Conservation (phyloP, 1,284 basidiomycete species). For the Ceratobasidium papillatum region DNA sequence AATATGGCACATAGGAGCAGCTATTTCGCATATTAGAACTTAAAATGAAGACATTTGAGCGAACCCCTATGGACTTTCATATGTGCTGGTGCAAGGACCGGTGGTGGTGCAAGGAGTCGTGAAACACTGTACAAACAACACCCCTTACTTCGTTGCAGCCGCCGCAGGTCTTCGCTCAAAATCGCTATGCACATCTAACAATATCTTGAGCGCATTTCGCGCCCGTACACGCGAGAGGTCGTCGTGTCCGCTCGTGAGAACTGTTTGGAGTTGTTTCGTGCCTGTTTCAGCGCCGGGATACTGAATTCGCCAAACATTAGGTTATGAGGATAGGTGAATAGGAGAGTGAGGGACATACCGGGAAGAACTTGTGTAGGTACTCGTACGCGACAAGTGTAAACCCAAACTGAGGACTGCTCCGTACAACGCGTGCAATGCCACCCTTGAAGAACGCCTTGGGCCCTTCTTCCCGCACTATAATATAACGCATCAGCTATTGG, state of each 20-base stretch:
- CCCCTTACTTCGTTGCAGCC: not conserved
- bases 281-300: slow-evolving; percentile 82
- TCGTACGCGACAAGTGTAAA: slow-evolving; percentile 93
- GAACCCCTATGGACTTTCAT: too few relatives aligned
- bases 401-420: slow-evolving; percentile 89
- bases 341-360: slow-evolving; percentile 62
- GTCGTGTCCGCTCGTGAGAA: slow-evolving; percentile 71
- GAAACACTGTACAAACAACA: too few relatives aligned
- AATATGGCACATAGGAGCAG: too few relatives aligned
- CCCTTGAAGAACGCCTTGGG: slow-evolving; percentile 95
- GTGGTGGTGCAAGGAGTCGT: too few relatives aligned
- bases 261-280: slow-evolving; percentile 70
- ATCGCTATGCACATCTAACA: slow-evolving; percentile 84
- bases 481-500: slow-evolving; percentile 28
- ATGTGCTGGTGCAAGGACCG: too few relatives aligned
- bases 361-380: slow-evolving; percentile 78
- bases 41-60: too few relatives aligned
- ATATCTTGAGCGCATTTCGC: slow-evolving; percentile 90
- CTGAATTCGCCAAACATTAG: slow-evolving; percentile 53
- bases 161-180: slow-evolving; percentile 61
- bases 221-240: slow-evolving; percentile 89
- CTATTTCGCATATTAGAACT: too few relatives aligned
- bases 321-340: not conserved
- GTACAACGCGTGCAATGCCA: slow-evolving; percentile 87
- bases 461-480: slow-evolving; percentile 74